Conservation (phyloP, 1,284 basidiomycete genomes). For the Xerocomus minutiporus region DNA sequence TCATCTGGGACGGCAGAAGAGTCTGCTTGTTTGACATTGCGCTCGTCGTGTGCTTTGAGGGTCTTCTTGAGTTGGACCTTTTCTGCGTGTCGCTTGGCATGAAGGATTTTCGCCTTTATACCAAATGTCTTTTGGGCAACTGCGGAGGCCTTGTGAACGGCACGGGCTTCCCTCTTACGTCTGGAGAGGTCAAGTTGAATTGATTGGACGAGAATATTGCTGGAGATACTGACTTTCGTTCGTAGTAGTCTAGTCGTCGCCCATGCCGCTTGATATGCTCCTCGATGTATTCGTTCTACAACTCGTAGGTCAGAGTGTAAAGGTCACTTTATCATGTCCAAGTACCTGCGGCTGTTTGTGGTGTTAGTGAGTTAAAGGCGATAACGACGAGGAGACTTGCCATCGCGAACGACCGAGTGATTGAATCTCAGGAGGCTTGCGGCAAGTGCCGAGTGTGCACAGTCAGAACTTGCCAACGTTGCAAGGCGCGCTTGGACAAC, state of each 20-base stretch:
- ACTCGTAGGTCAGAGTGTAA: constrained; percentile 12
- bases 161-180: constrained; percentile 91
- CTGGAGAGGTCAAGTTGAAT: constrained; percentile 39
- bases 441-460: constrained; percentile 26
- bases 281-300: constrained; percentile 86
- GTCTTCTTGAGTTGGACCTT: constrained; percentile 99
- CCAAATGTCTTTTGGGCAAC: constrained; percentile 93
- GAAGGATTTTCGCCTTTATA: constrained; percentile 95
- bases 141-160: constrained; percentile 83
- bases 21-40: constrained; percentile 94
- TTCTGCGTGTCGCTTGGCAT: constrained; percentile 93
- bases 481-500: background rate
- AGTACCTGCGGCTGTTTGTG: constrained; percentile 63
- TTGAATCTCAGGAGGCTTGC: constrained; percentile 24
- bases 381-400: constrained; percentile 37
- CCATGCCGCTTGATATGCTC: constrained; percentile 87
- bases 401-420: constrained; percentile 39
- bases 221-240: constrained; percentile 61
- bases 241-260: constrained; percentile 80
- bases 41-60: constrained; percentile 97
- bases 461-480: background rate
- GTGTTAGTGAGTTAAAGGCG: constrained; percentile 16
- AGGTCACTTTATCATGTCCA: background rate
- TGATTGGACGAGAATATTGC: constrained; percentile 1
- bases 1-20: constrained; percentile 78